A percentile compares a stretch with the other conserved stretches of the same genome.
Conservation (phyloP, 176 grass and related monocot species). For the Juncus inflexus region DNA sequence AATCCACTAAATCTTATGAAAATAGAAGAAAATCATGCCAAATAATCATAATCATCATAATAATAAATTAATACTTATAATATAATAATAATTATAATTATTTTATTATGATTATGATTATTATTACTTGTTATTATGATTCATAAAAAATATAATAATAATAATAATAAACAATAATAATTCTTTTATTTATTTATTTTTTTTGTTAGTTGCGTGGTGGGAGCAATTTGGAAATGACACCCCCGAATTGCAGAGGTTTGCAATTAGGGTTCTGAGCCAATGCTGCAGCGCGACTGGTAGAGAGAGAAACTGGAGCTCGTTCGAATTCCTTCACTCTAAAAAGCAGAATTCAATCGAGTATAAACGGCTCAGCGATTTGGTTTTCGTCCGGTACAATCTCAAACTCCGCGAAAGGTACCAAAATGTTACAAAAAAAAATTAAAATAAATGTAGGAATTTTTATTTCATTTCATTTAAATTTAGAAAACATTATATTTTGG, state of each 20-base stretch:
- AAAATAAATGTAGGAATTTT: background rate
- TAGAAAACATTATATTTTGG: too few relatives aligned
- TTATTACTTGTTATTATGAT: background rate
- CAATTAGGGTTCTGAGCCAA: conserved; percentile 34
- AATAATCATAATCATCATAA: too few relatives aligned
- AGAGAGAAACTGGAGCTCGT: conserved; percentile 17
- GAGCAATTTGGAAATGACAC: conserved; percentile 32
- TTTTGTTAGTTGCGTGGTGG: conserved; percentile 39
- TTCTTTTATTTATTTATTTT: background rate
- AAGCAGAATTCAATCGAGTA: conserved; percentile 33
- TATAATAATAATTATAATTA: too few relatives aligned
- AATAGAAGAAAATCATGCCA: too few relatives aligned
- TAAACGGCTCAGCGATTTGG: conserved; percentile 26
- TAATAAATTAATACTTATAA: too few relatives aligned
- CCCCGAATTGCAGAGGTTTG: conserved; percentile 34
- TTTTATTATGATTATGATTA: too few relatives aligned
- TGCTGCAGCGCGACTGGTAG: conserved; percentile 30
- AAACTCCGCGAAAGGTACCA: conserved; percentile 23
- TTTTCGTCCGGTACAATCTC: conserved; percentile 33
- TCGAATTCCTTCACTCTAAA: conserved; percentile 23
- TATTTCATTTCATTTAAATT: background rate
- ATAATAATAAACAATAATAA: too few relatives aligned
- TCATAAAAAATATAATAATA: too few relatives aligned
- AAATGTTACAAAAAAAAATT: background rate
- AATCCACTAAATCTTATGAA: too few relatives aligned